Evolutionary conservation across 2,329 filamentous ascomycete genomes (phyloP).

Genomic region (Beauveria varroae): DNA sequence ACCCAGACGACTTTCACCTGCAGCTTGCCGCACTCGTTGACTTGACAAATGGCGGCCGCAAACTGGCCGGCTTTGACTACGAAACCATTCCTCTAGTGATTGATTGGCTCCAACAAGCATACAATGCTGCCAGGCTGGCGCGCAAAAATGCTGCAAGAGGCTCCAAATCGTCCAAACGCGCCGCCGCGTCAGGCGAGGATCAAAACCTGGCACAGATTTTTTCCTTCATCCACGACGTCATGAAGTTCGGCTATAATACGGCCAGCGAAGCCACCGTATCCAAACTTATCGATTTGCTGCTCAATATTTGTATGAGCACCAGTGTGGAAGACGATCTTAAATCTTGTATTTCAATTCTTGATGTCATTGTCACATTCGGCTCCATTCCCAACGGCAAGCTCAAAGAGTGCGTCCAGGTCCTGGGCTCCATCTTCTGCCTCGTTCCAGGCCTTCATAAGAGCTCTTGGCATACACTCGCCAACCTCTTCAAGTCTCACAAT

Average conservation of each 20-base stretch:
- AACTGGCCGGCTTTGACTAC: slow-evolving; percentile 60
- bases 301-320: slow-evolving; percentile 62
- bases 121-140: slow-evolving; percentile 43
- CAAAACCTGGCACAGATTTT: slow-evolving; percentile 58
- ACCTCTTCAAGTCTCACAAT: slow-evolving; percentile 66
- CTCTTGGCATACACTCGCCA: slow-evolving; percentile 63
- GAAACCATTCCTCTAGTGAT: slow-evolving; percentile 56
- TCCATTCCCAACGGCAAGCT: slow-evolving; percentile 58
- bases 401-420: slow-evolving; percentile 58
- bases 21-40: slow-evolving; percentile 58
- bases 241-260: slow-evolving; percentile 69
- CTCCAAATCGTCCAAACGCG: slow-evolving; percentile 31
- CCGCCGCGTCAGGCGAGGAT: slow-evolving; percentile 43
- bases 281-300: slow-evolving; percentile 52
- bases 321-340: slow-evolving; percentile 56
- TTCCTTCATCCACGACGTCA: slow-evolving; percentile 56
- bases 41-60: slow-evolving; percentile 53
- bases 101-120: slow-evolving; percentile 50
- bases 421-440: slow-evolving; percentile 65
- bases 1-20: slow-evolving; percentile 56
- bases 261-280: slow-evolving; percentile 56
- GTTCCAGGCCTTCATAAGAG: slow-evolving; percentile 53
- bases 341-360: slow-evolving; percentile 59
- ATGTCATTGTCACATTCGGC: slow-evolving; percentile 65
- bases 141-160: slow-evolving; percentile 37